Conservation (phyloP, 2,329 filamentous ascomycete genomes). For the Endocalyx cinctus region DNA sequence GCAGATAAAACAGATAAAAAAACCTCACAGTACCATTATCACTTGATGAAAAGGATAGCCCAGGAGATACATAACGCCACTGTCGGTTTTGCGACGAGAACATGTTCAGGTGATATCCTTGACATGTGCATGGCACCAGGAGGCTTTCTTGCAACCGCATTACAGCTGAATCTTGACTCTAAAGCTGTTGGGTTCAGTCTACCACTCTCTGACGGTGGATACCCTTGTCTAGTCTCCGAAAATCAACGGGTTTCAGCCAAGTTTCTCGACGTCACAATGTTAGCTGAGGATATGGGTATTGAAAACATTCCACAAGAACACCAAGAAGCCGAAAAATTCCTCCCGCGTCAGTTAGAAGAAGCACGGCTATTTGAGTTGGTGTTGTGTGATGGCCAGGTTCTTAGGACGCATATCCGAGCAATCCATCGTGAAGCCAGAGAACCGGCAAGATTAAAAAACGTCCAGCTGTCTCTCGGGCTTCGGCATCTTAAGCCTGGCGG, state of each 20-base stretch:
- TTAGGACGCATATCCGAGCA: slow-evolving; percentile 17
- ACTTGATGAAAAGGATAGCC: slow-evolving; percentile 39
- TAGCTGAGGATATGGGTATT: slow-evolving; percentile 40
- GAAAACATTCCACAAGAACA: slow-evolving; percentile 27
- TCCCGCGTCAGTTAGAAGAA: slow-evolving; percentile 8
- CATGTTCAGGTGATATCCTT: background rate
- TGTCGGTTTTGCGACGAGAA: slow-evolving; percentile 21
- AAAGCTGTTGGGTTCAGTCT: slow-evolving; percentile 37
- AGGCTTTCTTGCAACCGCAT: slow-evolving; percentile 38
- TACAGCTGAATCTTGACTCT: slow-evolving; percentile 31
- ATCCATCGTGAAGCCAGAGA: slow-evolving; percentile 16
- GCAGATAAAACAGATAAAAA: slow-evolving; percentile 29
- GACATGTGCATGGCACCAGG: slow-evolving; percentile 55
- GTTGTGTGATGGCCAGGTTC: slow-evolving; percentile 29
- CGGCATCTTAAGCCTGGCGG: slow-evolving; percentile 41
- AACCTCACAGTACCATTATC: slow-evolving; percentile 28
- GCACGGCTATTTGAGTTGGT: slow-evolving; percentile 38
- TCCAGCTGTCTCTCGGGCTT: slow-evolving; percentile 18
- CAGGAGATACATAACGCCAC: slow-evolving; percentile 34
- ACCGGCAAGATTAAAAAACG: slow-evolving; percentile 10
- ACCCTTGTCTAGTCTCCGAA: slow-evolving; percentile 27
- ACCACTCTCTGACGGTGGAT: slow-evolving; percentile 34
- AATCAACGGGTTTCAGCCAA: slow-evolving; percentile 12
- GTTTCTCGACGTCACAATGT: slow-evolving; percentile 47
- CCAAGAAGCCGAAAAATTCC: slow-evolving; percentile 25